A percentile compares a stretch with the other conserved stretches of the same genome.
phyloP scores from a whole-genome alignment of 2,329 filamentous ascomycete species.

The Domatiomyces catenatus region DNA sequence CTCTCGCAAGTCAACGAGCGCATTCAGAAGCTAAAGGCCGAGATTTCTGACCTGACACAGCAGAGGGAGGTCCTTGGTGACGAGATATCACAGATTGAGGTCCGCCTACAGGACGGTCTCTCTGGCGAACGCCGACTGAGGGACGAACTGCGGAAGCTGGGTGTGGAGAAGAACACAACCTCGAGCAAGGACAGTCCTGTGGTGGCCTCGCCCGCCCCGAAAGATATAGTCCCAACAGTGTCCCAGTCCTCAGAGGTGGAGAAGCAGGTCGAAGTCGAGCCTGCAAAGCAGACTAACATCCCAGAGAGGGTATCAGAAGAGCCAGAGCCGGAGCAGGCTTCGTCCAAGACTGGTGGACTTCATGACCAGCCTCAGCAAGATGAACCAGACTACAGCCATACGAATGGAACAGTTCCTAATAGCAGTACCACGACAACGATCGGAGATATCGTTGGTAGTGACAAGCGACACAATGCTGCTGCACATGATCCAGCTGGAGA shows the following conservation, averaged over 20 bases:
- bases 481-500: not conserved
- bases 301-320: not conserved
- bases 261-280: not conserved
- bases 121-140: constrained; percentile 29
- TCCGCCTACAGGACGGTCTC: constrained; percentile 25
- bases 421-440: not conserved
- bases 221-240: not conserved
- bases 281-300: not conserved
- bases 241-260: not conserved
- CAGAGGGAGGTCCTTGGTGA: constrained; percentile 27
- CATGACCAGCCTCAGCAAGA: constrained; percentile 23
- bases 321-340: not conserved
- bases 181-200: constrained; percentile 17
- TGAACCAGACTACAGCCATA: constrained; percentile 19
- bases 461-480: not conserved
- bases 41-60: constrained; percentile 10
- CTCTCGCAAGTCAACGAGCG: constrained; percentile 20
- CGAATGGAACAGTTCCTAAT: constrained; percentile 9
- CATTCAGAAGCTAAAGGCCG: constrained; percentile 3
- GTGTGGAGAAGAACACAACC: constrained; percentile 33
- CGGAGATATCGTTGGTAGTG: not conserved
- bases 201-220: not conserved
- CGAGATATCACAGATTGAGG: constrained; percentile 30
- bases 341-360: not conserved
- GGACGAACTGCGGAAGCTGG: constrained; percentile 34